A percentile compares a stretch with the other conserved stretches of the same genome.
phyloP scores from a whole-genome alignment of 345 rosid species.

The Eucalyptus cloeziana region DNA sequence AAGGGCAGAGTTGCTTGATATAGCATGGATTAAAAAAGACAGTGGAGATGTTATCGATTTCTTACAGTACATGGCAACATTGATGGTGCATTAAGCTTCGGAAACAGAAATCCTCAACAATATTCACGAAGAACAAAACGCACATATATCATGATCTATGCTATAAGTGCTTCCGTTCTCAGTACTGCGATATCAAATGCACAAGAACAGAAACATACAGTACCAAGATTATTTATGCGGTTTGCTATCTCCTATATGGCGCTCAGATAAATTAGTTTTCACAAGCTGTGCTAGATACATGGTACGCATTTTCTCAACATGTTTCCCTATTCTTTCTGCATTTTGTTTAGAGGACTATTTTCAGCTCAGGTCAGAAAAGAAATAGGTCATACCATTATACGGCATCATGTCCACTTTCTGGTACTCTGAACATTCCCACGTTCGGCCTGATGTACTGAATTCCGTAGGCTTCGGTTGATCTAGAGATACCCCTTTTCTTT shows the following conservation, averaged over 20 bases:
- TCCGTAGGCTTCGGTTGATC: not conserved
- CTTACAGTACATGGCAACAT: not conserved
- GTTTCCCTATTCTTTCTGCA: not conserved
- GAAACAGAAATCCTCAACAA: not conserved
- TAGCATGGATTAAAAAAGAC: not conserved
- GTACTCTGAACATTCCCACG: not conserved
- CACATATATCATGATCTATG: not conserved
- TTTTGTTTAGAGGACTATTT: not conserved
- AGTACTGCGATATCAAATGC: not conserved
- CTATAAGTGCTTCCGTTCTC: not conserved
- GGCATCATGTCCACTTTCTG: not conserved
- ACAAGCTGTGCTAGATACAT: not conserved
- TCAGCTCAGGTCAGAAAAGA: not conserved
- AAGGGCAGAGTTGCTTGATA: not conserved
- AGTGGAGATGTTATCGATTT: not conserved
- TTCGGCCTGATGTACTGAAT: not conserved
- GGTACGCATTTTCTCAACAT: not conserved
- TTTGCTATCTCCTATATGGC: not conserved
- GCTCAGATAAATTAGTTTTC: not conserved
- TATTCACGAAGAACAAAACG: not conserved
- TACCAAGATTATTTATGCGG: not conserved
- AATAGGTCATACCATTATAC: not conserved
- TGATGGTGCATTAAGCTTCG: not conserved
- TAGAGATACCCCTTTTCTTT: conserved; percentile 11
- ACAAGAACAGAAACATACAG: not conserved